Evolutionary conservation across 805 yeast species (phyloP).

Genomic region (Pichia manshurica): DNA sequence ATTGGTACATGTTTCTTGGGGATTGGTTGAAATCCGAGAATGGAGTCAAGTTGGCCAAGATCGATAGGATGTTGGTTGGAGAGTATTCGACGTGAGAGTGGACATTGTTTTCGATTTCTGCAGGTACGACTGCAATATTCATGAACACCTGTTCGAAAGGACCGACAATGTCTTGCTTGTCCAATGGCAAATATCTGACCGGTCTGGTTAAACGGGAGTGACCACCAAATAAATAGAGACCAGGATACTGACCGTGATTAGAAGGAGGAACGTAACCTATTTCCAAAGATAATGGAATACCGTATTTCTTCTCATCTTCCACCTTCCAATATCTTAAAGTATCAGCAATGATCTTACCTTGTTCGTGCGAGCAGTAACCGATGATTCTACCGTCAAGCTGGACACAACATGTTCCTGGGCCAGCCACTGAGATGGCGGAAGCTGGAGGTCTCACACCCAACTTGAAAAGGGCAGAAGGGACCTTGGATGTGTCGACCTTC

Average conservation of each 20-base stretch:
- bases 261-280: constrained; percentile 97
- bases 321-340: constrained; percentile 92
- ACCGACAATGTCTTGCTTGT: constrained; percentile 81
- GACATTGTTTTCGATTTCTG: constrained; percentile 72
- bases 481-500: constrained; percentile 64
- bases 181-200: constrained; percentile 82
- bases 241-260: constrained; percentile 94
- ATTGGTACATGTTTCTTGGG: constrained; percentile 99
- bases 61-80: constrained; percentile 91
- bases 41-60: constrained; percentile 94
- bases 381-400: constrained; percentile 88
- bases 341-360: constrained; percentile 81
- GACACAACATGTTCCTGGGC: constrained; percentile 82
- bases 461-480: constrained; percentile 59
- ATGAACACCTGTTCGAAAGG: constrained; percentile 98
- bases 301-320: constrained; percentile 52
- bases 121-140: constrained; percentile 92
- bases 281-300: constrained; percentile 83
- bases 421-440: constrained; percentile 62
- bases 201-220: constrained; percentile 95
- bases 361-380: constrained; percentile 92
- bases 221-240: constrained; percentile 86
- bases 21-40: constrained; percentile 98
- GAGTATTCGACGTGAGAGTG: constrained; percentile 93
- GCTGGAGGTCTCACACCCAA: constrained; percentile 82